phyloP scores from a whole-genome alignment of 2,329 filamentous ascomycete species.

The Acephala macrosclerotiorum region DNA sequence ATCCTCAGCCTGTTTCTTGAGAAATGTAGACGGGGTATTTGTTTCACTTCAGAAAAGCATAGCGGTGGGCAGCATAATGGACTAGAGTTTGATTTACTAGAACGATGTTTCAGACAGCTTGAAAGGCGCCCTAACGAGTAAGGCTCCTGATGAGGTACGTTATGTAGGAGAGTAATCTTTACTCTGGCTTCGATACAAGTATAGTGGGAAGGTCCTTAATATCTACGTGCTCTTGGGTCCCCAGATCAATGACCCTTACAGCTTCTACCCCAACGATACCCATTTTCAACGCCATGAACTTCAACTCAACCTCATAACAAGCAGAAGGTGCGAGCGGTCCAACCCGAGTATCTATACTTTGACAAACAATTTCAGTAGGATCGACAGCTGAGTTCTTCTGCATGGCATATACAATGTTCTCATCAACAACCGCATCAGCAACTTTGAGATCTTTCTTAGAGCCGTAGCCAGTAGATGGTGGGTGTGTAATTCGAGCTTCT shows the following conservation, averaged over 20 bases:
- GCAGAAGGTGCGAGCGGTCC: constrained; percentile 76
- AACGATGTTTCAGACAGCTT: constrained; percentile 47
- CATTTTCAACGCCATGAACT: constrained; percentile 71
- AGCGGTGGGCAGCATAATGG: constrained; percentile 65
- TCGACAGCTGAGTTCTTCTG: constrained; percentile 71
- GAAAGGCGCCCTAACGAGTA: constrained; percentile 62
- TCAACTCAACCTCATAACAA: constrained; percentile 76
- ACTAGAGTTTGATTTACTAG: constrained; percentile 38
- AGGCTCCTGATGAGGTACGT: neutral
- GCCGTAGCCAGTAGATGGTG: constrained; percentile 57
- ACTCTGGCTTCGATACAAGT: constrained; percentile 51
- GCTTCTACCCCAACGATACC: constrained; percentile 77
- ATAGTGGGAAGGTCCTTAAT: constrained; percentile 77
- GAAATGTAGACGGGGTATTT: constrained; percentile 59
- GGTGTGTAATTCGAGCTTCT: constrained; percentile 52
- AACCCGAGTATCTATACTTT: constrained; percentile 77
- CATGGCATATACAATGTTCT: constrained; percentile 74
- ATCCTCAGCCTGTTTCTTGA: constrained; percentile 17
- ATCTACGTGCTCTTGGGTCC: constrained; percentile 78
- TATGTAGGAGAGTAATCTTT: neutral
- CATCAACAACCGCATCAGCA: constrained; percentile 74
- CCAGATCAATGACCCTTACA: constrained; percentile 75
- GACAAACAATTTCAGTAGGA: constrained; percentile 72
- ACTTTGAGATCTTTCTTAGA: constrained; percentile 46
- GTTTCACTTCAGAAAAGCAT: constrained; percentile 70